Percentiles rank a stretch among this genome's conserved stretches.
Conservation (phyloP, 495 filamentous ascomycete genomes). For the Trichoderma erinaceum region DNA sequence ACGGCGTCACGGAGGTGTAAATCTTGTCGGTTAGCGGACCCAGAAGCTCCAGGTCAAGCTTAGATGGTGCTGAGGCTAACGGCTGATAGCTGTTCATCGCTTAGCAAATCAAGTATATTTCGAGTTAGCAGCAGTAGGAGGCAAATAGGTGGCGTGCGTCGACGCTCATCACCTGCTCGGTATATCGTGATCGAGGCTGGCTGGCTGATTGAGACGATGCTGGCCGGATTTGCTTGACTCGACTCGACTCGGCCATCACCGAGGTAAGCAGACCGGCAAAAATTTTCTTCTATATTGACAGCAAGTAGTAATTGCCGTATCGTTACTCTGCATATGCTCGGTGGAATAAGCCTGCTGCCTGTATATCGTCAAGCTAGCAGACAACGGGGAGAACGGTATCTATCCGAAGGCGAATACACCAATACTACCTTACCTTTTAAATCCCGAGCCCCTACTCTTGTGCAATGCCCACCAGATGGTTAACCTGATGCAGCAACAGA, state of each 20-base stretch:
- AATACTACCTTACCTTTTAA: neutral
- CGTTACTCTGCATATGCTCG: neutral
- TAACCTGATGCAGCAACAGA: conserved; percentile 1
- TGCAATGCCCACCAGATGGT: conserved; percentile 4
- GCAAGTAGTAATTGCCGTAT: neutral
- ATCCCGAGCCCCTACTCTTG: conserved; percentile 1
- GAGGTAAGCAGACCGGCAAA: neutral
- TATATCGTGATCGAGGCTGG: neutral
- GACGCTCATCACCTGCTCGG: neutral
- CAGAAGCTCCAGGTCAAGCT: neutral
- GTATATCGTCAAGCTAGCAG: conserved; percentile 1
- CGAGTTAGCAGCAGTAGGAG: too few species aligned
- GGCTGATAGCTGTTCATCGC: neutral
- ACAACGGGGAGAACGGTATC: neutral
- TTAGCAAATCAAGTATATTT: neutral
- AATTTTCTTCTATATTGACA: neutral
- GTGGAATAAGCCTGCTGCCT: conserved; percentile 1
- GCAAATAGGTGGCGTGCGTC: too few species aligned
- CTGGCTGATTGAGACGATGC: neutral
- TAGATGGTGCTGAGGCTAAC: neutral
- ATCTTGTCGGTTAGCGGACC: neutral
- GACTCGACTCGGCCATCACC: neutral
- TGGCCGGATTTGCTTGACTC: neutral
- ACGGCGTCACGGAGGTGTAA: conserved; percentile 1
- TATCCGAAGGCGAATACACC: neutral